Conservation (phyloP, 1,284 basidiomycete species). For the Volvariella volvacea region DNA sequence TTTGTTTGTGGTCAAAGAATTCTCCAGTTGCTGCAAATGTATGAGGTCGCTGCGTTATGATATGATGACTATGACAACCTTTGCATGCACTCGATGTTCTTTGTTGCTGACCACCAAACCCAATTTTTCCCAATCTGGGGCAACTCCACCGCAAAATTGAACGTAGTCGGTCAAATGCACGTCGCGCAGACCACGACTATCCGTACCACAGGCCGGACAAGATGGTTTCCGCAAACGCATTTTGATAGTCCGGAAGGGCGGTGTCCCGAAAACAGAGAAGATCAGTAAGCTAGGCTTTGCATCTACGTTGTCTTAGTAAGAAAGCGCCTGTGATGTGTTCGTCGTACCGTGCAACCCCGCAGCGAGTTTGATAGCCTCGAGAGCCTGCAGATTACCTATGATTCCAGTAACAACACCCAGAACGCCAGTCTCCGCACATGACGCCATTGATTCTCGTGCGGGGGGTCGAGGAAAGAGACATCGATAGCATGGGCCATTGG, state of each 20-base stretch:
- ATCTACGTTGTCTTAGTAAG: constrained; percentile 30
- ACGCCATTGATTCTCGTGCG: constrained; percentile 54
- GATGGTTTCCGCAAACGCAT: constrained; percentile 59
- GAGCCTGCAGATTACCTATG: constrained; percentile 88
- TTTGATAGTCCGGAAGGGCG: constrained; percentile 80
- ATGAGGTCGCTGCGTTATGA: no score
- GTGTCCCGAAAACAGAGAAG: constrained; percentile 62
- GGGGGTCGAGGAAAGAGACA: constrained; percentile 86
- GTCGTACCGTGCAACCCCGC: constrained; percentile 59
- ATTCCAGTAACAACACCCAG: constrained; percentile 87
- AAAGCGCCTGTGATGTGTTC: background rate
- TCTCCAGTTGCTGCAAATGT: background rate
- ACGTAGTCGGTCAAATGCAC: constrained; percentile 66
- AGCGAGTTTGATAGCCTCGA: constrained; percentile 84
- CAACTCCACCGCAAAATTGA: constrained; percentile 68
- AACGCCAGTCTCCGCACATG: constrained; percentile 90
- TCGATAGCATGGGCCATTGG: constrained; percentile 85
- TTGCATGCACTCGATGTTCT: constrained; percentile 40
- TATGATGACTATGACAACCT: constrained; percentile 26
- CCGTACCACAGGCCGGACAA: constrained; percentile 60
- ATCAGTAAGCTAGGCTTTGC: constrained; percentile 58
- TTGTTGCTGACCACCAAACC: constrained; percentile 37
- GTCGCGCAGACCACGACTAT: constrained; percentile 26
- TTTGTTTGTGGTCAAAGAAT: background rate
- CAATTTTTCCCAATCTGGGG: constrained; percentile 53